A percentile compares a stretch with the other conserved stretches of the same genome.
phyloP scores from a whole-genome alignment of 1,284 basidiomycete species.

The Waitea zeae region DNA sequence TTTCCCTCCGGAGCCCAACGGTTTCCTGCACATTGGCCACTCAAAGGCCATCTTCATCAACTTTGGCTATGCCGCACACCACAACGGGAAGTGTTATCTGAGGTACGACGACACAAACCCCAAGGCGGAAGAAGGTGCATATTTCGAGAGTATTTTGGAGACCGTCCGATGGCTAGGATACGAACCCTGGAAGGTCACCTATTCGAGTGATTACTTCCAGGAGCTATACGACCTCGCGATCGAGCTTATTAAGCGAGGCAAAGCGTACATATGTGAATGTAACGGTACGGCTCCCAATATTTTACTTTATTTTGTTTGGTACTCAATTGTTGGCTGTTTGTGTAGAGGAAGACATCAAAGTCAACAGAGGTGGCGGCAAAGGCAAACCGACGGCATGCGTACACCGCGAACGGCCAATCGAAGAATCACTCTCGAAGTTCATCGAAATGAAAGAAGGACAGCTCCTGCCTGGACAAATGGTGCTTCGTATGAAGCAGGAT shows the following conservation, averaged over 20 bases:
- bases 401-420: constrained; percentile 71
- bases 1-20: constrained; percentile 98
- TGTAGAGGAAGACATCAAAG: constrained; percentile 81
- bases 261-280: constrained; percentile 94
- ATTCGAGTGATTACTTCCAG: constrained; percentile 96
- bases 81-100: constrained; percentile 84
- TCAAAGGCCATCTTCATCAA: constrained; percentile 98
- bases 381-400: constrained; percentile 54
- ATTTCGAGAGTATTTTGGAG: constrained; percentile 95
- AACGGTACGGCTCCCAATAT: constrained; percentile 41
- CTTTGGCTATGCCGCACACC: constrained; percentile 92
- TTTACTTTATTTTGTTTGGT: constrained; percentile 3
- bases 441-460: constrained; percentile 86
- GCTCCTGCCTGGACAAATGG: constrained; percentile 83
- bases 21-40: constrained; percentile 91
- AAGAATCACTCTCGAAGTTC: constrained; percentile 81
- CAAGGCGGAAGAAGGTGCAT: constrained; percentile 89
- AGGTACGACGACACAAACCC: constrained; percentile 99
- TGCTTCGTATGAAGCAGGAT: constrained; percentile 97
- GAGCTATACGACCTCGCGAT: constrained; percentile 79
- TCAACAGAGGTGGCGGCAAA: constrained; percentile 70
- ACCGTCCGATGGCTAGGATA: constrained; percentile 94
- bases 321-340: constrained; percentile 5
- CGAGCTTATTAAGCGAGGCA: constrained; percentile 81
- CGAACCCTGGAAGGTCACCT: constrained; percentile 98